Evolutionary conservation across 306 rosid species (phyloP).

Genomic region (Dryas alaskensis): DNA sequence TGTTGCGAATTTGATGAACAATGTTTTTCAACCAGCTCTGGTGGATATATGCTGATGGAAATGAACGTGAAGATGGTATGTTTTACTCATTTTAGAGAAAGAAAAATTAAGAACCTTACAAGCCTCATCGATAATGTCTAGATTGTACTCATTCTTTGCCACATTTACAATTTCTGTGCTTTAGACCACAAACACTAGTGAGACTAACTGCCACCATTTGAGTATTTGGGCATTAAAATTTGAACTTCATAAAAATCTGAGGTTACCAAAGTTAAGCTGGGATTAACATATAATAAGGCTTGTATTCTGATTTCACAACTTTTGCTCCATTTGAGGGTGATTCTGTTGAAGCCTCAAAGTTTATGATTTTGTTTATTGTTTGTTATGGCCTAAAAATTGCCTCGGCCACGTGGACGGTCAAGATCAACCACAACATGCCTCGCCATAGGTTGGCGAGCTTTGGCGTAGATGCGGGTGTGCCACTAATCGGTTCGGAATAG

Average conservation of each 20-base stretch:
- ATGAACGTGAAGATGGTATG: constrained; percentile 82
- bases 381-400: too few relatives aligned
- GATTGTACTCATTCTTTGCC: background rate
- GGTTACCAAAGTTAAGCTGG: background rate
- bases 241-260: background rate
- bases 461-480: too few relatives aligned
- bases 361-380: background rate
- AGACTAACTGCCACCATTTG: background rate
- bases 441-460: too few relatives aligned
- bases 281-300: background rate
- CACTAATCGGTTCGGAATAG: too few relatives aligned
- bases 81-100: background rate
- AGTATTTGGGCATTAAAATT: background rate
- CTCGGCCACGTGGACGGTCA: too few relatives aligned
- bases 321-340: background rate
- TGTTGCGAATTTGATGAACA: constrained; percentile 80
- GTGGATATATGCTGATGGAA: constrained; percentile 61
- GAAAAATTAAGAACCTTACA: background rate
- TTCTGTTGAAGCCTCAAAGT: background rate
- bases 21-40: constrained; percentile 66
- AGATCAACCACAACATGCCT: too few relatives aligned
- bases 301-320: background rate
- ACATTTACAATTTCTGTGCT: background rate
- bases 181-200: background rate
- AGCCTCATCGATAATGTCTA: background rate